Evolutionary conservation across 177 flowering plant species (phyloP).

Genomic region (Telopea speciosissima): DNA sequence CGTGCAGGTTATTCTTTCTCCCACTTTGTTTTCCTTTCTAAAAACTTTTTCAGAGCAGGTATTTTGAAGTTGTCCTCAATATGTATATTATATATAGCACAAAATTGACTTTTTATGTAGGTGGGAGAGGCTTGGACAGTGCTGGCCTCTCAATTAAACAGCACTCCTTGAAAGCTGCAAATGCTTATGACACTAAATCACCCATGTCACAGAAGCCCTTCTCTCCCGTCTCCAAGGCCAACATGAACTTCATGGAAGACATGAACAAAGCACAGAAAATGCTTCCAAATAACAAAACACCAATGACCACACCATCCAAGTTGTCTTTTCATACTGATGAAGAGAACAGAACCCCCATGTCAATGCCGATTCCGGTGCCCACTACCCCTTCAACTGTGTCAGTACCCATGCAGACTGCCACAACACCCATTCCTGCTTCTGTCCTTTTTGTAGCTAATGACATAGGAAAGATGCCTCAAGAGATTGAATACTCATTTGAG

Average conservation of each 20-base stretch:
- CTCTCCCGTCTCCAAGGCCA: conserved; percentile 52
- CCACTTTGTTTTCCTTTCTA: background rate
- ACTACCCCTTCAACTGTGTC: conserved; percentile 42
- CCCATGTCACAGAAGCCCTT: conserved; percentile 53
- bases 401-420: conserved; percentile 57
- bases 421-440: conserved; percentile 38
- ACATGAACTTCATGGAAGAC: conserved; percentile 29
- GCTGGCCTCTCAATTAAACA: conserved; percentile 41
- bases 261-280: conserved; percentile 25
- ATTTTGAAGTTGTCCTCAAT: background rate
- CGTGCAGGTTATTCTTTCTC: conserved; percentile 30
- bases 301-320: conserved; percentile 29
- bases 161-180: conserved; percentile 30
- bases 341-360: conserved; percentile 40
- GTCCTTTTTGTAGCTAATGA: conserved; percentile 7
- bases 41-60: background rate
- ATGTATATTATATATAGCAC: background rate
- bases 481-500: conserved; percentile 76
- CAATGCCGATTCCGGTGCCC: conserved; percentile 33
- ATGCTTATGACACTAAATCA: conserved; percentile 38
- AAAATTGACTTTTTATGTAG: conserved; percentile 19
- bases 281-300: conserved; percentile 17
- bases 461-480: conserved; percentile 6
- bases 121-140: conserved; percentile 55
- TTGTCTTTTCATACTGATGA: conserved; percentile 11